Conservation (phyloP, 2,329 filamentous ascomycete species). For the Trichoderma sp. region DNA sequence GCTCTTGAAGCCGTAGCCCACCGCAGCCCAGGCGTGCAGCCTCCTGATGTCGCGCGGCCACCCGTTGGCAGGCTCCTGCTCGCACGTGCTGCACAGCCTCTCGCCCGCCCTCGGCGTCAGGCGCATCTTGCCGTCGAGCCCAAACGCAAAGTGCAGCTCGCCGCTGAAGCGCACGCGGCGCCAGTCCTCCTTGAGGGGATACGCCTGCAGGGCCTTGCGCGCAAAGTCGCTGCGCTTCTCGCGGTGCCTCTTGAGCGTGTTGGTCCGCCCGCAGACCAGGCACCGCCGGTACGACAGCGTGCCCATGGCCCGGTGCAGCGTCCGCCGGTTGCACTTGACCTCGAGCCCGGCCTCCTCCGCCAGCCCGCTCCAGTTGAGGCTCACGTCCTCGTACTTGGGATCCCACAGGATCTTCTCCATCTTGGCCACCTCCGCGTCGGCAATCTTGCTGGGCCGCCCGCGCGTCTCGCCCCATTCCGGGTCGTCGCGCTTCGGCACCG, state of each 20-base stretch:
- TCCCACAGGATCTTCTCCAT: conserved; percentile 46
- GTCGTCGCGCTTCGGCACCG: conserved; percentile 40
- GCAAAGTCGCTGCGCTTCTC: conserved; percentile 43
- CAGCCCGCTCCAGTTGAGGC: conserved; percentile 41
- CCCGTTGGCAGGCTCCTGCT: conserved; percentile 32
- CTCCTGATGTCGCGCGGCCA: conserved; percentile 42
- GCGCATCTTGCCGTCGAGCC: conserved; percentile 43
- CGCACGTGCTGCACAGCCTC: conserved; percentile 38
- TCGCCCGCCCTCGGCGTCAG: conserved; percentile 43
- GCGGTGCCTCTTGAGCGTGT: conserved; percentile 38
- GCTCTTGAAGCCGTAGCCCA: conserved; percentile 44
- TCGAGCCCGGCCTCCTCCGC: conserved; percentile 41
- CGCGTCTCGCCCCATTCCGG: conserved; percentile 46
- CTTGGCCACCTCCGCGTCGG: conserved; percentile 41
- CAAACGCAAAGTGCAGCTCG: conserved; percentile 46
- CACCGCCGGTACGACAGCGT: conserved; percentile 44
- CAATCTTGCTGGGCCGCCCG: conserved; percentile 42
- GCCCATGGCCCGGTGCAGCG: conserved; percentile 44
- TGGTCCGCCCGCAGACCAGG: conserved; percentile 37
- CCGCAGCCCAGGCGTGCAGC: conserved; percentile 42
- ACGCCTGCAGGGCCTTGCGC: conserved; percentile 39
- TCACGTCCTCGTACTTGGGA: conserved; percentile 37
- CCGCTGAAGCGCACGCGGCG: conserved; percentile 41
- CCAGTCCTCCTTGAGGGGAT: conserved; percentile 41
- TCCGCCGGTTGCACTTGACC: conserved; percentile 41